Conservation (phyloP, 495 filamentous ascomycete species). For the Xylaria scruposa region DNA sequence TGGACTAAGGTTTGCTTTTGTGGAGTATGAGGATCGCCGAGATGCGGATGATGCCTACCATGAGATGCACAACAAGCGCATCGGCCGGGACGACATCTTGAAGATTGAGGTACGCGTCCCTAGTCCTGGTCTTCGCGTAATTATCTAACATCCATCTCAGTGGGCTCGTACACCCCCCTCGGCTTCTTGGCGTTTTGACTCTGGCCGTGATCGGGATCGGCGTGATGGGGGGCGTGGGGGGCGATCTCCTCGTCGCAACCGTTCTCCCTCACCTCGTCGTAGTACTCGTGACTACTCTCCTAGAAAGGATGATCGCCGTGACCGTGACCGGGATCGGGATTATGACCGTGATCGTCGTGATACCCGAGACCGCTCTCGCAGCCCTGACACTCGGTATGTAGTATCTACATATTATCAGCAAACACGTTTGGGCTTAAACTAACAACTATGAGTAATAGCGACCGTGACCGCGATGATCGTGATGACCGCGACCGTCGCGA, state of each 20-base stretch:
- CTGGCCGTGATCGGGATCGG: conserved; percentile 76
- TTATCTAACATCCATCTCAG: conserved; percentile 54
- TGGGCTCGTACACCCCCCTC: conserved; percentile 99
- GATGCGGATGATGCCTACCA: conserved; percentile 99
- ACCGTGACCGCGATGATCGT: conserved; percentile 65
- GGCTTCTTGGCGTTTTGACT: conserved; percentile 98
- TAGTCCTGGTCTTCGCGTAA: not conserved
- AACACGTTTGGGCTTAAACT: conserved; percentile 24
- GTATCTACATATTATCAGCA: conserved; percentile 16
- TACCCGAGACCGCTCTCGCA: conserved; percentile 73
- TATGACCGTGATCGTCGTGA: conserved; percentile 80
- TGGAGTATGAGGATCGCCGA: conserved; percentile 98
- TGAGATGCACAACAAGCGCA: conserved; percentile 99
- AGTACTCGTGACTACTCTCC: conserved; percentile 85
- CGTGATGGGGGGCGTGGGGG: conserved; percentile 60
- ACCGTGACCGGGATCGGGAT: conserved; percentile 80
- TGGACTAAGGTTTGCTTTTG: conserved; percentile 86
- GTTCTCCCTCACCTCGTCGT: conserved; percentile 77
- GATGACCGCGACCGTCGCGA: conserved; percentile 64
- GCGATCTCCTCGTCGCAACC: conserved; percentile 80
- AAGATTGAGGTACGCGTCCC: conserved; percentile 86
- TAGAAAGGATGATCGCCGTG: conserved; percentile 87
- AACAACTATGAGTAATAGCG: conserved; percentile 39
- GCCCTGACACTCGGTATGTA: conserved; percentile 73
- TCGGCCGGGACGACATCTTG: conserved; percentile 92